Percentiles rank a stretch among this genome's conserved stretches.
Conservation (phyloP, 768 basidiomycete species). For the Rhodosporidiobolus odoratus region DNA sequence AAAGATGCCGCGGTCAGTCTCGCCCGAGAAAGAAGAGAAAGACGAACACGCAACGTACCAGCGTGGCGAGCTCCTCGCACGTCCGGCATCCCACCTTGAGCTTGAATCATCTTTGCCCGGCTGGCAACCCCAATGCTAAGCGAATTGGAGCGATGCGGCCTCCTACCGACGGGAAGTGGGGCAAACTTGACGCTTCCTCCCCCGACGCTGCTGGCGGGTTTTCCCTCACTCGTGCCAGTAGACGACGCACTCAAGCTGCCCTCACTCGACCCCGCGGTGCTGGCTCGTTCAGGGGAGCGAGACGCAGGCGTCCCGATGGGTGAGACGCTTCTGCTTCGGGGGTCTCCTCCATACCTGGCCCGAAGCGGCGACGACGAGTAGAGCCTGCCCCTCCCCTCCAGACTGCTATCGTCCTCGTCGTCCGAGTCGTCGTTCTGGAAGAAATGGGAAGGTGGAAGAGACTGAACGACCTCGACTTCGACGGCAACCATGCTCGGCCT, state of each 20-base stretch:
- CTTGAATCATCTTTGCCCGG: constrained; percentile 28
- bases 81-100: constrained; percentile 15
- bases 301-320: constrained; percentile 1
- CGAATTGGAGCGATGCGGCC: constrained; percentile 31
- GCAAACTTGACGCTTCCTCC: constrained; percentile 21
- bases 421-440: background rate
- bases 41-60: constrained; percentile 10
- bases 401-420: constrained; percentile 1
- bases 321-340: constrained; percentile 13
- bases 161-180: constrained; percentile 21
- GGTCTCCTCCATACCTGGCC: background rate
- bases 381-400: too few relatives aligned
- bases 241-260: background rate
- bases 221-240: background rate
- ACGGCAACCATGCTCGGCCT: background rate
- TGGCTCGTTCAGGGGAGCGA: background rate
- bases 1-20: background rate
- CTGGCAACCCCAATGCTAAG: constrained; percentile 32
- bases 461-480: constrained; percentile 5
- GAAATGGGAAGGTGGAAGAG: constrained; percentile 14
- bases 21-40: background rate
- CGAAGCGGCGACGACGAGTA: background rate
- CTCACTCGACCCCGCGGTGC: background rate
- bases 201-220: background rate
- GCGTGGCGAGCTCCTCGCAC: constrained; percentile 21